Conservation (phyloP, 2,329 filamentous ascomycete genomes). For the Beauveria scarabaeidicola region DNA sequence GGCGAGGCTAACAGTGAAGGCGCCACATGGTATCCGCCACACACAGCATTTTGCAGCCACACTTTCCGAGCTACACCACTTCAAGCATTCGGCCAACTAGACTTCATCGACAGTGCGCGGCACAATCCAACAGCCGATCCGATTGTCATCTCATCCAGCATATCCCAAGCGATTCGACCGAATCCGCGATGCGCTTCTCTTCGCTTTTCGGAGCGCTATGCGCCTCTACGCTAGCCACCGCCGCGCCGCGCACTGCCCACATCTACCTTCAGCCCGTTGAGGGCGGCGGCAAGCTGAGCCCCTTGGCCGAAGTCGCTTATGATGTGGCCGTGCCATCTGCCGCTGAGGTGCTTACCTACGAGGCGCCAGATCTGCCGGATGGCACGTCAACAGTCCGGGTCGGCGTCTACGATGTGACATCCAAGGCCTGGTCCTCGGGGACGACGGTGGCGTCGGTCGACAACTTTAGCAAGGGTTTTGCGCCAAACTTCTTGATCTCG, state of each 20-base stretch:
- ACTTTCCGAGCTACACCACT: background rate
- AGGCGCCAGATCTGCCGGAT: constrained; percentile 44
- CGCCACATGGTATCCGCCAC: no score
- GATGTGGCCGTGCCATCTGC: constrained; percentile 35
- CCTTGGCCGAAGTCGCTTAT: constrained; percentile 51
- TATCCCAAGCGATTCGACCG: background rate
- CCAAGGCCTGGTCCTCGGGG: constrained; percentile 42
- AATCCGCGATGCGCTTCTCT: constrained; percentile 32
- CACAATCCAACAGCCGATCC: background rate
- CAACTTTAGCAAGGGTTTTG: constrained; percentile 54
- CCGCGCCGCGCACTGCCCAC: constrained; percentile 36
- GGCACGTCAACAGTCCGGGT: constrained; percentile 44
- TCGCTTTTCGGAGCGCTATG: constrained; percentile 34
- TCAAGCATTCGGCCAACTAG: background rate
- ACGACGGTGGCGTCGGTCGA: constrained; percentile 46
- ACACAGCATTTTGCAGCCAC: background rate
- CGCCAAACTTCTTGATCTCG: constrained; percentile 46
- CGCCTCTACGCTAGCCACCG: constrained; percentile 31
- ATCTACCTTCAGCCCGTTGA: constrained; percentile 47
- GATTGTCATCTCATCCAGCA: background rate
- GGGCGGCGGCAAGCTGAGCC: constrained; percentile 25
- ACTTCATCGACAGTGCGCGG: background rate
- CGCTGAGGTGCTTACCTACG: constrained; percentile 45
- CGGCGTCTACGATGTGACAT: constrained; percentile 44
- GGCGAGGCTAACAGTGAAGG: no score